Evolutionary conservation across 2,329 filamentous ascomycete genomes (phyloP).

Genomic region (Botryotinia globosa): DNA sequence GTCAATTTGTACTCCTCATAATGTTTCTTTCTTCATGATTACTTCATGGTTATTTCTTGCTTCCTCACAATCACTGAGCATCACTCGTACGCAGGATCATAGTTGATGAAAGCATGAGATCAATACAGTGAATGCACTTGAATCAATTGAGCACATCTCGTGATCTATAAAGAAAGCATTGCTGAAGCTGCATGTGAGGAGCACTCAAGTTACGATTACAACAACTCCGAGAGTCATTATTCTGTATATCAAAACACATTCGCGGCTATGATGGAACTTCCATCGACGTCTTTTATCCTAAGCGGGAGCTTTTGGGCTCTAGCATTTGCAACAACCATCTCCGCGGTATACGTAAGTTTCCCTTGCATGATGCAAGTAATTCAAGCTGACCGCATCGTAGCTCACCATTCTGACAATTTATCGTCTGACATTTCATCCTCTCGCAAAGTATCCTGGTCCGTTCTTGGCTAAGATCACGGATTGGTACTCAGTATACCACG

Average conservation of each 20-base stretch:
- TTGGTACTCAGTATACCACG: conserved; percentile 38
- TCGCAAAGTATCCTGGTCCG: conserved; percentile 41
- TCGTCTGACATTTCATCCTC: conserved; percentile 37
- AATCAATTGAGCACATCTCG: neutral
- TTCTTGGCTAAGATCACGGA: conserved; percentile 39
- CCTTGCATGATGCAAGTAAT: neutral
- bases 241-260: neutral
- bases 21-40: neutral
- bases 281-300: neutral
- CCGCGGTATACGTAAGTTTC: conserved; percentile 15
- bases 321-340: neutral
- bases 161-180: neutral
- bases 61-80: neutral
- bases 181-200: neutral
- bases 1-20: neutral
- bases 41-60: neutral
- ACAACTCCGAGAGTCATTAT: neutral
- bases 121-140: neutral
- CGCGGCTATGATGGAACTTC: neutral
- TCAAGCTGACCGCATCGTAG: conserved; percentile 9
- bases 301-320: neutral
- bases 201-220: neutral
- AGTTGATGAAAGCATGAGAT: conserved; percentile 1
- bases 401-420: conserved; percentile 42
- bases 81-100: neutral